Evolutionary conservation across 179 eudicot species (phyloP).

Genomic region (Beta macrorhiza): DNA sequence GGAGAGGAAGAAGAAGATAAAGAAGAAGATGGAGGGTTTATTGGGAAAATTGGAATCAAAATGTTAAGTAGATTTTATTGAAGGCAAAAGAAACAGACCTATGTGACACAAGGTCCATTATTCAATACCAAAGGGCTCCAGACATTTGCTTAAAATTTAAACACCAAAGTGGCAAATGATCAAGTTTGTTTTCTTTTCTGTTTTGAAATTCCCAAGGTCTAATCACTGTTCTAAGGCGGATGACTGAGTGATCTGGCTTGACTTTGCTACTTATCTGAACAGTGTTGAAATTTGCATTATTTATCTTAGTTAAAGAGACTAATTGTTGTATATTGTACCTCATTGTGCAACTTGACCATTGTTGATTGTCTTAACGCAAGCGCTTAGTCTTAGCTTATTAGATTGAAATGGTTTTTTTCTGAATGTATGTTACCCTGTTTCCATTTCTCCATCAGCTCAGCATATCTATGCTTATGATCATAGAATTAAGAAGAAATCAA

Average conservation of each 20-base stretch:
- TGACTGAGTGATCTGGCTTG: neutral
- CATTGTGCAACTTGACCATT: neutral
- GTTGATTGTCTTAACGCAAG: neutral
- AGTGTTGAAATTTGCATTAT: neutral
- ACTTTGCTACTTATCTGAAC: neutral
- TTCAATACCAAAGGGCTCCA: neutral
- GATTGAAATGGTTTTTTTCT: neutral
- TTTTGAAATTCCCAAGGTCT: neutral
- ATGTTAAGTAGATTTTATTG: neutral
- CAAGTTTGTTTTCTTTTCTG: neutral
- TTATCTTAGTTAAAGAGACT: too few species aligned
- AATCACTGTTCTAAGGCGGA: too few species aligned
- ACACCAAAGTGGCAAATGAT: neutral
- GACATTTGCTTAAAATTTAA: too few species aligned
- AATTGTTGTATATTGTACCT: neutral
- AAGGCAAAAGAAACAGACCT: neutral
- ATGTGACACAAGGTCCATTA: neutral
- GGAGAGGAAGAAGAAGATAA: slow-evolving; percentile 6
- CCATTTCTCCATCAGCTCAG: neutral
- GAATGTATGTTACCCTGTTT: neutral
- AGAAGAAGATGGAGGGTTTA: slow-evolving; percentile 7
- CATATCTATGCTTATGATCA: neutral
- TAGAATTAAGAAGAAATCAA: neutral
- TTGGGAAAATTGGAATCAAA: too few species aligned
- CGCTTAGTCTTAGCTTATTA: neutral